Evolutionary conservation across 257 asterid genomes (phyloP).

Genomic region (Penstemon eatonii): DNA sequence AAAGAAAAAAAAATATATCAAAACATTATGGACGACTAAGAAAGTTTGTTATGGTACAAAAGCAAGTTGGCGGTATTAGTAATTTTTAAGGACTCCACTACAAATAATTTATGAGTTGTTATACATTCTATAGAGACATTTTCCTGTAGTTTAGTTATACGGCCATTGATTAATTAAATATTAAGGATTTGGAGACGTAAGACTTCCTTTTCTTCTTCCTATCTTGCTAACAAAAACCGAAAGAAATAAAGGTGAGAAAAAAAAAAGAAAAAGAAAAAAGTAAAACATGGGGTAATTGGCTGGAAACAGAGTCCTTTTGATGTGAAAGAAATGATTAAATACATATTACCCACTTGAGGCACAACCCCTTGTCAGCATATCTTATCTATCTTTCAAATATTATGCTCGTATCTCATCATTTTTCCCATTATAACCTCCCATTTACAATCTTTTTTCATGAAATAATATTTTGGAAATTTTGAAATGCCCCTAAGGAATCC

Average conservation of each 20-base stretch:
- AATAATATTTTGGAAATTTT: not conserved
- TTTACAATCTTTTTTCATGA: not conserved
- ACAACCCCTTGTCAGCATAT: constrained; percentile 53
- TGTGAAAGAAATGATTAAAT: constrained; percentile 55
- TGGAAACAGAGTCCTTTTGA: constrained; percentile 30
- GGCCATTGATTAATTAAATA: constrained; percentile 25
- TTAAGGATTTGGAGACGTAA: constrained; percentile 33
- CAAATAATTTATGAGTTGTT: not conserved
- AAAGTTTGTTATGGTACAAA: not conserved
- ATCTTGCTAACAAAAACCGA: constrained; percentile 24
- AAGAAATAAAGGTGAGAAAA: constrained; percentile 21
- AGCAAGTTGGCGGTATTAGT: not conserved
- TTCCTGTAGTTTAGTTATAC: constrained; percentile 24
- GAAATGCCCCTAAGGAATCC: constrained; percentile 28
- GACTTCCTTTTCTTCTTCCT: constrained; percentile 32
- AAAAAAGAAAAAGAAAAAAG: constrained; percentile 1
- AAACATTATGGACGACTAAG: no score
- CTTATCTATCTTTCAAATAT: constrained; percentile 50
- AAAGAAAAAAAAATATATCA: no score
- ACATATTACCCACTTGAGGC: constrained; percentile 54
- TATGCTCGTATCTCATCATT: constrained; percentile 39
- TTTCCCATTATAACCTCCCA: constrained; percentile 35
- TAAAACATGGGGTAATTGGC: constrained; percentile 28
- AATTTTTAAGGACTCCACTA: constrained; percentile 6
- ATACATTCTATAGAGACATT: constrained; percentile 5